phyloP scores from a whole-genome alignment of 495 filamentous ascomycete species.

The Arthonia radiata region DNA sequence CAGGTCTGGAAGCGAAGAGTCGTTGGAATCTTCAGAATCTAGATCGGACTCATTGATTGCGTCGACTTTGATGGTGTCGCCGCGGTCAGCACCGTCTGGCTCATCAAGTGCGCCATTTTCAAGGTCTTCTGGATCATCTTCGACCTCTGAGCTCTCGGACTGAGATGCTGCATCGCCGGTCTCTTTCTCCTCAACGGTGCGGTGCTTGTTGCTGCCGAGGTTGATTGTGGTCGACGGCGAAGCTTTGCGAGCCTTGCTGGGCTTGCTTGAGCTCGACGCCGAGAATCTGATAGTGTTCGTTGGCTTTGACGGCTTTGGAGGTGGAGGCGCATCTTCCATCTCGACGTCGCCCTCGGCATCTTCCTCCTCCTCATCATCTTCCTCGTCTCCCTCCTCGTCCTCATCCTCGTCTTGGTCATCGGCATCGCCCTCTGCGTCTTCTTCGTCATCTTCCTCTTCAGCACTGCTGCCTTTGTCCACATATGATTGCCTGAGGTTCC shows the following conservation, averaged over 20 bases:
- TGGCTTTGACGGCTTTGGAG: slow-evolving; percentile 9
- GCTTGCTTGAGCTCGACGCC: slow-evolving; percentile 1
- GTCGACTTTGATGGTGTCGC: no score
- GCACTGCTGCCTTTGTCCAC: slow-evolving; percentile 28
- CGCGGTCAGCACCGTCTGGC: no score
- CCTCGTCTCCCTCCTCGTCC: slow-evolving; percentile 7
- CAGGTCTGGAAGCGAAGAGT: slow-evolving; percentile 42
- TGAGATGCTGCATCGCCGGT: background rate
- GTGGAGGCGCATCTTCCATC: slow-evolving; percentile 19
- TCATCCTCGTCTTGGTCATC: slow-evolving; percentile 6
- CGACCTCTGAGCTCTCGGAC: background rate
- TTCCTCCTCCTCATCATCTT: slow-evolving; percentile 8
- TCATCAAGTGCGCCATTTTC: slow-evolving; percentile 23
- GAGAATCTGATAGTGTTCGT: slow-evolving; percentile 16
- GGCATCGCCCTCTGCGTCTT: slow-evolving; percentile 27
- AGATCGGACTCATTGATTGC: background rate
- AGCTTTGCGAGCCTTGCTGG: background rate
- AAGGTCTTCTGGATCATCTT: slow-evolving; percentile 24
- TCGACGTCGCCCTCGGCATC: slow-evolving; percentile 13
- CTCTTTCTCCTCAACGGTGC: no score
- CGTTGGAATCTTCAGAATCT: background rate
- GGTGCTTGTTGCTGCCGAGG: no score
- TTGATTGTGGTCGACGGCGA: no score
- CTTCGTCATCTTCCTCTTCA: slow-evolving; percentile 28
- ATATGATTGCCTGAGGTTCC: no score